Evolutionary conservation across 441 rosid genomes (phyloP), one percentile per base, ranked within the genome.

Genomic region (Macaranga tanarius): DNA sequence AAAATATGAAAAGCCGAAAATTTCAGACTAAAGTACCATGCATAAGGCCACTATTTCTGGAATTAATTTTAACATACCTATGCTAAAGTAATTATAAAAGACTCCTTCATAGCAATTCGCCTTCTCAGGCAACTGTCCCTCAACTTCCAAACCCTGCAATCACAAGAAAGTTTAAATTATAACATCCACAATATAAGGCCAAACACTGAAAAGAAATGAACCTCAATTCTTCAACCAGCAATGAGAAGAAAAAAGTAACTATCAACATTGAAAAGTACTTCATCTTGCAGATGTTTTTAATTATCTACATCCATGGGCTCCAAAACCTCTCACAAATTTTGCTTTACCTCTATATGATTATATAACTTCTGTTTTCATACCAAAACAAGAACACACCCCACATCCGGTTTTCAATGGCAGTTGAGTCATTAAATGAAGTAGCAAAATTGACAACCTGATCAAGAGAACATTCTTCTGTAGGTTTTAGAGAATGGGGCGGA

Each of bases 81-180:
- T 84, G 78, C 99, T 93, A 79, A 88, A 92, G 85, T 92, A 95
- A 81, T 91, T 93, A 77, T 91, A 93, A 73, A 92, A 95, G 47
- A 91, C 93, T 79, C 99, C 98, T 80, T 84, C 95, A 70, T 91
- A 88, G 73, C 85, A 86, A 59, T 75, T 84, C 26, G 71, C 62
- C 60, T 81, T 82, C 79, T 87, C 93, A 52, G 90, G 96, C 78
- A 83, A 54, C 68, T 70, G 75, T 77, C 93, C 98, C 17, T 85
- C 93, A 73, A 82, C 81, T 69, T 79, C 82, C 80, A 92, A 82
- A 79, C 83, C 84, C 97, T 92, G 73, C 80, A 72, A 3, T 25
- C 66, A 65, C 47, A 79, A 62, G 62, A 70, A 79, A 77, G 65
- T 70, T 62, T 65, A 78, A 62, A 66, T 10, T 58, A 64, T 22